Percentiles rank a stretch among this genome's conserved stretches.
phyloP scores from a whole-genome alignment of 1,139 yeast species.

The Blastobotrys raffinosifermentans region DNA sequence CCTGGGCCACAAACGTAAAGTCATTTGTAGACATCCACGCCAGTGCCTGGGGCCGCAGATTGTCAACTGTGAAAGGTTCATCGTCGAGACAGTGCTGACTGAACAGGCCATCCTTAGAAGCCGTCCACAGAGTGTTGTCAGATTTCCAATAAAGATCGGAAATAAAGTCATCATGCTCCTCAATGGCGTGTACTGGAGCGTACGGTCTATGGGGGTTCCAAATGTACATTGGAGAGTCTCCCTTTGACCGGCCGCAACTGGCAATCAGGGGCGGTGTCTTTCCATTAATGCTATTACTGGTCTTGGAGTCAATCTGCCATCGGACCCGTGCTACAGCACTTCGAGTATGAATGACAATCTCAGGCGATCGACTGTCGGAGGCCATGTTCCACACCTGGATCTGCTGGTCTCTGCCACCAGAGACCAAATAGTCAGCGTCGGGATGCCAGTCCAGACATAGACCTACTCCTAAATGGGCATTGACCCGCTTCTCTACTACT shows the following conservation, averaged over 20 bases:
- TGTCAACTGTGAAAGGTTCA: slow-evolving; percentile 48
- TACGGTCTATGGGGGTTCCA: slow-evolving; percentile 70
- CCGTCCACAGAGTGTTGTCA: slow-evolving; percentile 46
- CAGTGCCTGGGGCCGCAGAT: slow-evolving; percentile 46
- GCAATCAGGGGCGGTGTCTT: slow-evolving; percentile 70
- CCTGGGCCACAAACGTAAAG: slow-evolving; percentile 50
- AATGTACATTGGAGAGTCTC: slow-evolving; percentile 66
- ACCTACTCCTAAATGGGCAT: slow-evolving; percentile 91
- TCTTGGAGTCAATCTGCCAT: slow-evolving; percentile 43
- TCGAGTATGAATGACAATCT: slow-evolving; percentile 66
- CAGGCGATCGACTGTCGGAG: slow-evolving; percentile 49
- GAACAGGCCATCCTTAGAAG: slow-evolving; percentile 48
- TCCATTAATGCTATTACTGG: slow-evolving; percentile 8
- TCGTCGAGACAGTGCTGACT: slow-evolving; percentile 50
- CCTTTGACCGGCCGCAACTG: slow-evolving; percentile 61
- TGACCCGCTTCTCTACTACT: slow-evolving; percentile 57
- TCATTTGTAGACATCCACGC: slow-evolving; percentile 54
- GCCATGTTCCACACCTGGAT: slow-evolving; percentile 73
- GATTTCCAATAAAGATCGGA: slow-evolving; percentile 48
- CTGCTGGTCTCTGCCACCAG: slow-evolving; percentile 90
- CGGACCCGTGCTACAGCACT: slow-evolving; percentile 69
- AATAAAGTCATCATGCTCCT: slow-evolving; percentile 44
- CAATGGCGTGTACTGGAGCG: slow-evolving; percentile 65
- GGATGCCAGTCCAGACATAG: slow-evolving; percentile 87
- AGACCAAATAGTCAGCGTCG: slow-evolving; percentile 68